Base-by-base conservation (phyloP, 2,329 filamentous ascomycete genomes). In the Metarhizium robertsii region DNA sequence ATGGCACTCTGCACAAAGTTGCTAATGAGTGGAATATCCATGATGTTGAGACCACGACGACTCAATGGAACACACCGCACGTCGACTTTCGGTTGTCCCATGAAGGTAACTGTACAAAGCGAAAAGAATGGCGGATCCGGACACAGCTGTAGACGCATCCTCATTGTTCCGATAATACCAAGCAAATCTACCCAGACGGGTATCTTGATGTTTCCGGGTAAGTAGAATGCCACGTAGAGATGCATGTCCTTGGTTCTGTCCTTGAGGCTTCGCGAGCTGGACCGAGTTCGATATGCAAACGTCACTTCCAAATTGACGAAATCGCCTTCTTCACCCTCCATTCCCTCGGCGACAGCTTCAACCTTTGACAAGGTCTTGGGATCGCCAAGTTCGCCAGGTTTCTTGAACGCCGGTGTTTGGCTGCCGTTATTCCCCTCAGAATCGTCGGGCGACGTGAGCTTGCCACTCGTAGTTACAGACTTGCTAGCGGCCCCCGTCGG, bases 231-330 rank as follows among this genome's bases (percentile, higher is more conserved):
- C 48, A 90, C 74, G 59, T 83, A 85, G 1, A 90, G 73, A 68
- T 90, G 87, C 36, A 74, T 73, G 42, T 73, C 66, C 58, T 87
- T 87, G 62, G 88, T 88, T 63, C 87, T 86, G 16, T 84, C 79
- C 59, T 86, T 85, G 52, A 88, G 73, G 2, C 79, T 81, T 59
- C 80, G 83, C 34, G 79, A 78, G 8, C 78, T 80, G 0, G 81
- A 79, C 34, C 84, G 77, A 10, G 84, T 81, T 40, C 85, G 78
- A 67, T 91, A 92, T 1, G 87, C 84, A 62, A 91, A 86, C 0
- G 85, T 86, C 16, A 90, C 73, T 65, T 92, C 88, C 53, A 91
- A 70, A 63, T 91, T 91, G 66, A 90, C 79, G 62, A 90, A 90
- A 60, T 90, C 86, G 11, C 87, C 87, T 65, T 90, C 85, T 67